These are phyloP conservation scores for Chondrus crispus DNA, from an alignment of 23 red algal species.

Conservation along the genomic window DNA sequence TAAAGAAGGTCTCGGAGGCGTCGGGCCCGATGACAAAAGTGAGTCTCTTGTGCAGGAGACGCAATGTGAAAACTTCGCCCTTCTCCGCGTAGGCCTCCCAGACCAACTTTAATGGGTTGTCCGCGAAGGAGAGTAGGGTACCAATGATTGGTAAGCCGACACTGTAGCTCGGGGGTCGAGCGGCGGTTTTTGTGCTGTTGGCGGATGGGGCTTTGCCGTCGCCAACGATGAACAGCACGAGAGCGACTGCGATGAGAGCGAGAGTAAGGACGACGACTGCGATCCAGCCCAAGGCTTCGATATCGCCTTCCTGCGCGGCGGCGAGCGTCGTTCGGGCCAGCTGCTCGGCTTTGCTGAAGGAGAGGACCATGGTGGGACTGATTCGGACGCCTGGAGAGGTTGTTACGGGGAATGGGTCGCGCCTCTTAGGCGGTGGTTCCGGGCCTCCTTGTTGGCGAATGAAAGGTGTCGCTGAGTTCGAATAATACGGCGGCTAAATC, in stretches of 20 bases:
- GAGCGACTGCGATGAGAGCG: slow-evolving; percentile 30
- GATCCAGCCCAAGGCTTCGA: slow-evolving; percentile 69
- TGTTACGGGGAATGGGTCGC: no score
- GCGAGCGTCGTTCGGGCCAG: background rate
- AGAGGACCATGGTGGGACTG: no score
- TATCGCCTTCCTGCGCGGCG: slow-evolving; percentile 42
- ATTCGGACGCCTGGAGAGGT: no score
- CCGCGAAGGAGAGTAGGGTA: slow-evolving; percentile 79
- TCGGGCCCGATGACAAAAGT: slow-evolving; percentile 89
- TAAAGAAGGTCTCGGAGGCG: slow-evolving; percentile 87
- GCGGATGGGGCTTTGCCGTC: slow-evolving; percentile 6
- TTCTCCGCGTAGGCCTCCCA: slow-evolving; percentile 69
- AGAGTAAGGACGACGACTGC: slow-evolving; percentile 26
- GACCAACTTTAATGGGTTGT: slow-evolving; percentile 80
- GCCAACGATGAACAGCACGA: slow-evolving; percentile 32
- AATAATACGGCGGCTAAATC: no score
- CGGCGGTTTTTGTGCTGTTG: slow-evolving; percentile 7
- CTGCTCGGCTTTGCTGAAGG: no score
- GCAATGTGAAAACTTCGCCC: slow-evolving; percentile 91
- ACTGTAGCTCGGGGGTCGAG: slow-evolving; percentile 78
- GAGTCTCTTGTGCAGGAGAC: slow-evolving; percentile 69
- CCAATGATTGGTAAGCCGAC: slow-evolving; percentile 82
- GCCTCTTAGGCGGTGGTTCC: no score
- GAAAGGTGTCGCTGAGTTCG: no score
- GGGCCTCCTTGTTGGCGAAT: no score